Percentiles rank a stretch among this genome's conserved stretches.
Evolutionary conservation across 1,284 basidiomycete genomes (phyloP).

Genomic region (Fomitopsis palustris): DNA sequence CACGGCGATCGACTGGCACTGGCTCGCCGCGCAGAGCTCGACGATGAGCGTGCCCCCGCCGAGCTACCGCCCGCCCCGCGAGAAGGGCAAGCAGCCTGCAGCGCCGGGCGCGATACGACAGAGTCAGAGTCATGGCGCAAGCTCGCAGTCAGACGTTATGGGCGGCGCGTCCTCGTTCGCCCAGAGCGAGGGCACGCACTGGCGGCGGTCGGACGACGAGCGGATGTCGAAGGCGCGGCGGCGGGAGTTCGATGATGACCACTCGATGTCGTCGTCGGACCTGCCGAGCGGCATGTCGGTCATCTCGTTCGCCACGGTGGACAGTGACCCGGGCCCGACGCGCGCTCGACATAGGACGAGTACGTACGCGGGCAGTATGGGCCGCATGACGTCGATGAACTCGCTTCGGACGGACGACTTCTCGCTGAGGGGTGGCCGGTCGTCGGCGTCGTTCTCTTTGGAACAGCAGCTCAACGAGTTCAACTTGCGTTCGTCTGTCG

Average conservation of each 20-base stretch:
- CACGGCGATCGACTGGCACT: constrained; percentile 48
- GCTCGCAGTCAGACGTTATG: constrained; percentile 49
- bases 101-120: constrained; percentile 59
- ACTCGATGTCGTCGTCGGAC: constrained; percentile 86
- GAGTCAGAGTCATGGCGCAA: constrained; percentile 38
- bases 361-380: constrained; percentile 46
- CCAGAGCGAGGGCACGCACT: constrained; percentile 33
- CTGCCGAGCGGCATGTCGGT: constrained; percentile 72
- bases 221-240: constrained; percentile 76
- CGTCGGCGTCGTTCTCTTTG: constrained; percentile 78
- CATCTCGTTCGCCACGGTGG: constrained; percentile 75
- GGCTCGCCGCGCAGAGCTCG: constrained; percentile 41
- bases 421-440: constrained; percentile 60
- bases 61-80: constrained; percentile 10
- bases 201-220: constrained; percentile 51
- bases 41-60: constrained; percentile 26
- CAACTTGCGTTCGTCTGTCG: constrained; percentile 68
- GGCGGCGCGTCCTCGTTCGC: constrained; percentile 50
- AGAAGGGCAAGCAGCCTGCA: constrained; percentile 47
- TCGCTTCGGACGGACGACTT: constrained; percentile 74
- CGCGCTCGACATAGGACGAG: constrained; percentile 59
- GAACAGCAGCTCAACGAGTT: constrained; percentile 83
- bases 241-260: constrained; percentile 84
- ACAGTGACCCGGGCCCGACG: constrained; percentile 79
- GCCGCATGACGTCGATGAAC: constrained; percentile 71